phyloP scores from a whole-genome alignment of 257 asterid genomes.

The Scutellaria galericulata region DNA sequence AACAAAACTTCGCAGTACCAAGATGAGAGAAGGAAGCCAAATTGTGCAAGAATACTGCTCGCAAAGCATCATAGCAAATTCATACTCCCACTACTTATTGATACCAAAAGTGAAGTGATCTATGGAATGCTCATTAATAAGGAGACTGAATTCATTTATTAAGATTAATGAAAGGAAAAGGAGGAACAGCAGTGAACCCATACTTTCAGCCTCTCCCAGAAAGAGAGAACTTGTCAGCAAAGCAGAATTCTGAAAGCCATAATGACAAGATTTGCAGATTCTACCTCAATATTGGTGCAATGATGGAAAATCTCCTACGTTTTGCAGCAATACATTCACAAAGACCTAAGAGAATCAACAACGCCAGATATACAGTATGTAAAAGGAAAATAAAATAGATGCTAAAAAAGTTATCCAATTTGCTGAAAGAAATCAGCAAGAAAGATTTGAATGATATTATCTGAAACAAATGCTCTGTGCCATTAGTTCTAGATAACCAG shows the following conservation, averaged over 20 bases:
- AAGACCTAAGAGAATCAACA: slow-evolving; percentile 60
- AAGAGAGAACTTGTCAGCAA: slow-evolving; percentile 47
- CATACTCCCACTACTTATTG: slow-evolving; percentile 76
- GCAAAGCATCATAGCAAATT: slow-evolving; percentile 64
- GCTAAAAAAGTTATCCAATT: slow-evolving; percentile 2
- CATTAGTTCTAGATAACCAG: slow-evolving; percentile 71
- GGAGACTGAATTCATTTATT: slow-evolving; percentile 45
- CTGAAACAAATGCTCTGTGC: slow-evolving; percentile 75
- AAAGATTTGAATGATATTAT: slow-evolving; percentile 44
- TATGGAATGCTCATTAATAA: slow-evolving; percentile 46
- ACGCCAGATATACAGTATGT: slow-evolving; percentile 28
- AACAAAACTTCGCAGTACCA: slow-evolving; percentile 35
- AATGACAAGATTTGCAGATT: slow-evolving; percentile 19
- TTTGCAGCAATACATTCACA: slow-evolving; percentile 70
- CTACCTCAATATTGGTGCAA: slow-evolving; percentile 75
- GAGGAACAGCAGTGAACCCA: slow-evolving; percentile 77
- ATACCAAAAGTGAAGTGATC: slow-evolving; percentile 44
- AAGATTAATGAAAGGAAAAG: slow-evolving; percentile 69
- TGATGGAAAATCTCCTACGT: slow-evolving; percentile 67
- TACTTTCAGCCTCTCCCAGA: slow-evolving; percentile 78
- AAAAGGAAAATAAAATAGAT: slow-evolving; percentile 7
- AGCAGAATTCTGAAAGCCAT: slow-evolving; percentile 25
- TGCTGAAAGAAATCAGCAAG: background rate
- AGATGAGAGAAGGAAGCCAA: slow-evolving; percentile 80
- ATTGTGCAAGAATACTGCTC: slow-evolving; percentile 78